Conservation (phyloP, 2,329 filamentous ascomycete species). For the Phialophora tarda region DNA sequence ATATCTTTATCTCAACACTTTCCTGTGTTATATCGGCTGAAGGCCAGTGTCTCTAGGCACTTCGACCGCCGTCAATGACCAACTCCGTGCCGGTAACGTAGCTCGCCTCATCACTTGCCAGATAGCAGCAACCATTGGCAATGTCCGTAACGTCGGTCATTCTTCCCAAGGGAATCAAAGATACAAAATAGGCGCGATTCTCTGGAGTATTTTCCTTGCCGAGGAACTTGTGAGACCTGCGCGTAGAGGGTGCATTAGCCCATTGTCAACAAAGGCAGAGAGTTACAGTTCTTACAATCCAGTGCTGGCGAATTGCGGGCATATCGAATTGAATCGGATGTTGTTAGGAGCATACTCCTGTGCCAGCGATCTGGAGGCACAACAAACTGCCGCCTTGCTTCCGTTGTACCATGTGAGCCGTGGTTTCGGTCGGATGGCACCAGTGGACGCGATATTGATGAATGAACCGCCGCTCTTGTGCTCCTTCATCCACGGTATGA, state of each 20-base stretch:
- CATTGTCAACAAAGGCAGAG: too few species aligned
- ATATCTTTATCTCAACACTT: too few species aligned
- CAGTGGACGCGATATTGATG: constrained; percentile 32
- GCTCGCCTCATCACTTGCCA: constrained; percentile 72
- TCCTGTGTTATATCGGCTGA: neutral
- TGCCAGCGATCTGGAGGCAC: constrained; percentile 69
- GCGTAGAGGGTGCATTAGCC: too few species aligned
- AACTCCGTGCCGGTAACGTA: constrained; percentile 61
- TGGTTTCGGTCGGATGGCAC: constrained; percentile 28
- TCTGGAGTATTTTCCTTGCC: too few species aligned
- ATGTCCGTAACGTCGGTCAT: too few species aligned
- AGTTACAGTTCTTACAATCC: constrained; percentile 55
- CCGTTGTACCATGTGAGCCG: constrained; percentile 55
- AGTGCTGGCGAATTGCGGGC: constrained; percentile 68
- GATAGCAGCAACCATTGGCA: constrained; percentile 56
- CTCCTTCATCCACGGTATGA: constrained; percentile 32
- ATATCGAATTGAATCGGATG: constrained; percentile 75
- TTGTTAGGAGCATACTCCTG: constrained; percentile 74
- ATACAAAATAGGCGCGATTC: too few species aligned
- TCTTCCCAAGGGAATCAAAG: too few species aligned
- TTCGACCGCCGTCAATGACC: constrained; percentile 14
- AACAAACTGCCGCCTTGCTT: constrained; percentile 69
- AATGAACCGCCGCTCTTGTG: constrained; percentile 29
- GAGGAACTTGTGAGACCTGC: too few species aligned
- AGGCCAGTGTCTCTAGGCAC: constrained; percentile 3